These are phyloP conservation scores for grape (Vitis vinifera) DNA, from an alignment of 164 flowering plant species.

Conservation along the genomic window DNA sequence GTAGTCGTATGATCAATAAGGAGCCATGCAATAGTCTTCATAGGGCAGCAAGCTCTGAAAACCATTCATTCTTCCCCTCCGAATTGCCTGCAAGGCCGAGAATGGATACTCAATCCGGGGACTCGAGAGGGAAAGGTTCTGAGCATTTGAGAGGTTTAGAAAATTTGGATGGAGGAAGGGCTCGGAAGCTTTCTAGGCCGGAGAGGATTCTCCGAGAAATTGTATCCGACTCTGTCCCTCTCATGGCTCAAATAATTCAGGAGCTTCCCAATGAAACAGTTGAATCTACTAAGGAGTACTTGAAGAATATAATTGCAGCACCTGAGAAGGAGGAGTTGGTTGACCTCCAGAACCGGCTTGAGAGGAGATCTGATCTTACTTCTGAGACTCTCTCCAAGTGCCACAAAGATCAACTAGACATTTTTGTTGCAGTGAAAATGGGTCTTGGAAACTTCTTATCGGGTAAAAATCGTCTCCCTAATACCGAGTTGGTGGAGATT, in stretches of 20 bases:
- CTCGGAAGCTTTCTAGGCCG: slow-evolving; percentile 46
- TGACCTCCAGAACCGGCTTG: slow-evolving; percentile 58
- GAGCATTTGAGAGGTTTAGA: slow-evolving; percentile 51
- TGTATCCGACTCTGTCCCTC: slow-evolving; percentile 60
- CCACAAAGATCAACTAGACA: slow-evolving; percentile 62
- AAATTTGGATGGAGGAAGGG: slow-evolving; percentile 45
- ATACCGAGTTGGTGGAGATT: slow-evolving; percentile 68
- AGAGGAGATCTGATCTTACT: slow-evolving; percentile 72
- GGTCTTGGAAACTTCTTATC: slow-evolving; percentile 57
- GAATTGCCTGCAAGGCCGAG: slow-evolving; percentile 83
- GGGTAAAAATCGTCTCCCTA: slow-evolving; percentile 35
- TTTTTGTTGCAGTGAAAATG: slow-evolving; percentile 71
- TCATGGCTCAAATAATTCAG: slow-evolving; percentile 54
- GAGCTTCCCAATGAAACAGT: slow-evolving; percentile 62
- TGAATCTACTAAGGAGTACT: slow-evolving; percentile 56
- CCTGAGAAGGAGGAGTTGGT: slow-evolving; percentile 69
- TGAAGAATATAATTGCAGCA: slow-evolving; percentile 46
- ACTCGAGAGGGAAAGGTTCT: slow-evolving; percentile 55
- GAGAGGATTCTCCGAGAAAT: slow-evolving; percentile 67
- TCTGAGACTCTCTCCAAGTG: slow-evolving; percentile 64
- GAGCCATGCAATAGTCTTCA: slow-evolving; percentile 45
- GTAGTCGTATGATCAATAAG: slow-evolving; percentile 34
- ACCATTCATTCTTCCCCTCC: slow-evolving; percentile 76
- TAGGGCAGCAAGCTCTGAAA: slow-evolving; percentile 57
- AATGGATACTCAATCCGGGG: slow-evolving; percentile 47